Base-by-base conservation (phyloP, 768 basidiomycete species). In the Imleria badia region DNA sequence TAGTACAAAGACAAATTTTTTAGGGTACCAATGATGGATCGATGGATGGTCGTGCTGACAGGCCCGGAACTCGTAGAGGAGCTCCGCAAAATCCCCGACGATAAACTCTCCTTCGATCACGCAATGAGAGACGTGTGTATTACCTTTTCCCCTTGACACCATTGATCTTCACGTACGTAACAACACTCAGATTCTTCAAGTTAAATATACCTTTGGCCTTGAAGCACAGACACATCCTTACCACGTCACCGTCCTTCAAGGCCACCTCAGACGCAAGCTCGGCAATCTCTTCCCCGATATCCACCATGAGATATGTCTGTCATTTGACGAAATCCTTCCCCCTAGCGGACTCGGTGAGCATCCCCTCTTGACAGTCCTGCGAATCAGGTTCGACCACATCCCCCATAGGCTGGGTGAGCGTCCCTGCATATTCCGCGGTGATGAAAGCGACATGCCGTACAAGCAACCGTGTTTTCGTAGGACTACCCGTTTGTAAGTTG, bases 31-130 rank as follows among this genome's bases (percentile, higher is more conserved):
- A 68, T 68, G 40, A 61, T 78, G 39, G 68, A 76, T 36, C 66
- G 72, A 45, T 83, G 82, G 81, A 54, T 75, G 14, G 70, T 81
- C 20, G 63, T 84, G 8, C 64, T 78, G 20, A 72, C 72, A 19
- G 76, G 79, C 1, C 65, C 70, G 0, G 55, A 75, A 23, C 67
- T 76, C 43, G 65, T 83, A 13, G 78, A 83, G 7, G 83, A 85
- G 39, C 60, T 86, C 17, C 74, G 80, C 22, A 76, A 67, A 53
- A 75, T 76, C n/a, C 70, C 75, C 6, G 79, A 81, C 45, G 70
- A 78, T n/a, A 71, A 72, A 26, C 66, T 81, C 6, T 80, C 79
- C 29, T 71, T 76, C 48, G 55, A 62, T 53, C 72, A 74, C 19
- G 75, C 74, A 5, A 69, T 74, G 38, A 58, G 66, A 44, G 75